Evolutionary conservation across 345 rosid genomes (phyloP).

Genomic region (Salix arbutifolia): DNA sequence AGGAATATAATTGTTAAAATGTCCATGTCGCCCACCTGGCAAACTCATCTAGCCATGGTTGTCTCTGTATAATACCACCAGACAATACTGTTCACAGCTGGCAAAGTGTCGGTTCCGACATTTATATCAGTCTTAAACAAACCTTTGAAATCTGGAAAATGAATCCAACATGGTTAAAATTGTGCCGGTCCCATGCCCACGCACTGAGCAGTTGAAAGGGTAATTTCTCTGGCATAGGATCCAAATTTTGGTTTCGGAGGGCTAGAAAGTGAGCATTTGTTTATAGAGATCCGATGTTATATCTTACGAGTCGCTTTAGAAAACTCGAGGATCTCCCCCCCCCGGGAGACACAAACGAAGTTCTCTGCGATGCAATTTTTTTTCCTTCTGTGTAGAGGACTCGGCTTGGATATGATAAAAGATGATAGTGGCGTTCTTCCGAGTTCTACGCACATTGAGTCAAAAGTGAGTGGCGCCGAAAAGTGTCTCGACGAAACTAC

Average conservation of each 20-base stretch:
- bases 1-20: background rate
- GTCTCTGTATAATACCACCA: background rate
- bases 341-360: background rate
- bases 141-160: background rate
- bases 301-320: background rate
- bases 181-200: background rate
- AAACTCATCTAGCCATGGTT: background rate
- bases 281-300: background rate
- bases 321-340: background rate
- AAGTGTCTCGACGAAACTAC: no score
- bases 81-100: background rate
- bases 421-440: no score
- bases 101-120: conserved; percentile 4
- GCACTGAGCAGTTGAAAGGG: background rate
- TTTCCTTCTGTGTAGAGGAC: no score
- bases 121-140: background rate
- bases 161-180: background rate
- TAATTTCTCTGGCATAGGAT: no score
- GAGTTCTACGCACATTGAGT: no score
- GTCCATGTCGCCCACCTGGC: background rate
- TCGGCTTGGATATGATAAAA: no score
- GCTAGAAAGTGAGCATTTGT: background rate
- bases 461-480: no score
- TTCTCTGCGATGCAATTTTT: background rate
- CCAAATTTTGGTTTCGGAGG: no score